phyloP scores from a whole-genome alignment of 2,329 filamentous ascomycete genomes.

The Aspergillus intermedius region DNA sequence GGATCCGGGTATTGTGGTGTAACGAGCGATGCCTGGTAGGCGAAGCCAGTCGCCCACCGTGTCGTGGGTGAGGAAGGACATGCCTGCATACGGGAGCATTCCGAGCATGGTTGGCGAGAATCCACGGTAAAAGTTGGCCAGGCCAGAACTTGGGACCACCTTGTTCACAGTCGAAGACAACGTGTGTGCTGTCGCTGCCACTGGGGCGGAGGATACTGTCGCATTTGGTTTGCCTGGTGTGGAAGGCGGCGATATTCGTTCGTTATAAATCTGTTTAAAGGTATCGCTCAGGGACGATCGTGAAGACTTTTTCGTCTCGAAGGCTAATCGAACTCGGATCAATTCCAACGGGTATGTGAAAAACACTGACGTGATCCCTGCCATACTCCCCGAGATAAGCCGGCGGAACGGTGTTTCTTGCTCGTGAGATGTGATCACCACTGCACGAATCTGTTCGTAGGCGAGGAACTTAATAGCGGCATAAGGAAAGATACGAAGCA shows the following conservation, averaged over 20 bases:
- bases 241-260: constrained; percentile 48
- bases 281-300: constrained; percentile 68
- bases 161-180: constrained; percentile 39
- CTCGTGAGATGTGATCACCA: constrained; percentile 63
- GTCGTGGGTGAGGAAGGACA: constrained; percentile 94
- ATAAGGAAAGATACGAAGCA: constrained; percentile 93
- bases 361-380: constrained; percentile 83
- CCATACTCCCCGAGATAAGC: constrained; percentile 39
- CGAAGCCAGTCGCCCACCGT: constrained; percentile 79
- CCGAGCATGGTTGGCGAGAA: constrained; percentile 85
- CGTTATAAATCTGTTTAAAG: constrained; percentile 79
- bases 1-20: constrained; percentile 67
- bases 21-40: constrained; percentile 56
- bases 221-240: constrained; percentile 33
- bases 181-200: constrained; percentile 31
- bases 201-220: constrained; percentile 33
- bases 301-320: constrained; percentile 75
- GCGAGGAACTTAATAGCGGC: constrained; percentile 96
- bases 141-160: constrained; percentile 57
- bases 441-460: constrained; percentile 86
- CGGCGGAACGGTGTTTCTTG: constrained; percentile 77
- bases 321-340: constrained; percentile 84
- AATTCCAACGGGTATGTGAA: constrained; percentile 94
- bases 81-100: constrained; percentile 94
- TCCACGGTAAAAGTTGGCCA: constrained; percentile 90